Conservation (phyloP, 2,329 filamentous ascomycete species). For the Thielaviopsis cerberus region DNA sequence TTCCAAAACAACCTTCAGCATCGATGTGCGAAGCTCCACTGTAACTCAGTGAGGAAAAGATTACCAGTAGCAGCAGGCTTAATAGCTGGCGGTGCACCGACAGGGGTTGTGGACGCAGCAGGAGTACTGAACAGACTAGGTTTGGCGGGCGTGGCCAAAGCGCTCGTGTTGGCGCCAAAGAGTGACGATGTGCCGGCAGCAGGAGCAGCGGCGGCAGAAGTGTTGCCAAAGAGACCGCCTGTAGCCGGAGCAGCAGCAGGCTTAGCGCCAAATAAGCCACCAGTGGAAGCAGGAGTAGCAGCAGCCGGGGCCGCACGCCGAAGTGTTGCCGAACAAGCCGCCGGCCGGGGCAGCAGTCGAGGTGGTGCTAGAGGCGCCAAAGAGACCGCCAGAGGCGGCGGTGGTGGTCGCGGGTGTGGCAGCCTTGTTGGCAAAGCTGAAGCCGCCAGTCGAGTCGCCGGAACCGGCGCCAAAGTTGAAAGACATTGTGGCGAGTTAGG, state of each 20-base stretch:
- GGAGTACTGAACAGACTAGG: conserved; percentile 13
- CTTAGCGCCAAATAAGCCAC: background rate
- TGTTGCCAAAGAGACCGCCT: conserved; percentile 13
- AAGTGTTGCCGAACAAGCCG: background rate
- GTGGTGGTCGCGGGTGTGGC: conserved; percentile 3
- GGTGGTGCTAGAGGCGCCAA: conserved; percentile 12
- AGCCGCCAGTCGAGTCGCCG: conserved; percentile 13
- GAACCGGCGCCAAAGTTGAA: conserved; percentile 25
- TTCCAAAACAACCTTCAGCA: conserved; percentile 14
- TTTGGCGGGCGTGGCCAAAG: conserved; percentile 36
- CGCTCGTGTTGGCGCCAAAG: conserved; percentile 21
- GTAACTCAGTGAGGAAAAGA: conserved; percentile 12
- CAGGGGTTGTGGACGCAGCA: conserved; percentile 34
- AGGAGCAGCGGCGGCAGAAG: conserved; percentile 20
- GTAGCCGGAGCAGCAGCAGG: background rate
- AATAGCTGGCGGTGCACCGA: conserved; percentile 30
- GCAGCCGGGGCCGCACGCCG: no score
- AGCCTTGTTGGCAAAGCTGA: conserved; percentile 17
- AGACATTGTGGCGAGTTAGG: conserved; percentile 18
- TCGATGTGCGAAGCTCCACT: conserved; percentile 12
- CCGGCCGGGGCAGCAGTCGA: conserved; percentile 13
- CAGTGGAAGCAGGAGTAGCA: conserved; percentile 1
- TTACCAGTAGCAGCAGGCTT: conserved; percentile 13
- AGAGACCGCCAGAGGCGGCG: conserved; percentile 7
- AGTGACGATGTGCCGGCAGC: conserved; percentile 21